A percentile compares a stretch with the other conserved stretches of the same genome.
phyloP scores from a whole-genome alignment of 208 protist genomes.

The Leishmania arabica region DNA sequence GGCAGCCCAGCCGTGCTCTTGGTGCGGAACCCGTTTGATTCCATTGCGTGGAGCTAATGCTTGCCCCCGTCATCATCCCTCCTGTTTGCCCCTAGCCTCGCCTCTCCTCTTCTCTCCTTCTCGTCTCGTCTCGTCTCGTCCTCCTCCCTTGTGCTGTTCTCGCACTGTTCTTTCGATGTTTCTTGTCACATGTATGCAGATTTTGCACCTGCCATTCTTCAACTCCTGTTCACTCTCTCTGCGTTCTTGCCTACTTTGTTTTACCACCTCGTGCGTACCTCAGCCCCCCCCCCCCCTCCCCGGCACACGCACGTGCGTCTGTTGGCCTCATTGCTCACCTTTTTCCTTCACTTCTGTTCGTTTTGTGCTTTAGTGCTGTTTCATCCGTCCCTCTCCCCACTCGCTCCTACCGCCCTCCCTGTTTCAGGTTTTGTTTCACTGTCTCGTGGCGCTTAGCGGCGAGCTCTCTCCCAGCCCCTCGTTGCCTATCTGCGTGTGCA shows the following conservation, averaged over 20 bases:
- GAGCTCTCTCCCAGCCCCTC: not conserved
- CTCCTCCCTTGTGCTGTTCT: not conserved
- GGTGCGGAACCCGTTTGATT: not conserved
- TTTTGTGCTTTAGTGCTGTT: not conserved
- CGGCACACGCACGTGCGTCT: not conserved
- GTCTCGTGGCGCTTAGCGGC: not conserved
- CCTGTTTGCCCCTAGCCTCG: not conserved
- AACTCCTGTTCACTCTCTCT: not conserved
- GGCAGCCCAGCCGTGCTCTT: not conserved
- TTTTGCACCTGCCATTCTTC: not conserved
- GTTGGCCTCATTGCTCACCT: not conserved
- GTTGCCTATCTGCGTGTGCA: conserved; percentile 5
- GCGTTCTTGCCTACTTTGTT: not conserved
- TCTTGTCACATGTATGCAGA: not conserved
- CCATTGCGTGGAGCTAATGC: not conserved
- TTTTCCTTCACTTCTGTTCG: not conserved
- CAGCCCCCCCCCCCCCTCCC: not conserved
- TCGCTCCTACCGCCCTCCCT: not conserved
- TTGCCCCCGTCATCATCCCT: not conserved
- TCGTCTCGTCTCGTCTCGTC: not conserved
- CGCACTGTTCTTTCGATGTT: not conserved
- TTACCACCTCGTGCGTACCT: not conserved
- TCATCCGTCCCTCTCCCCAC: not conserved
- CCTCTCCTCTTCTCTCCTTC: not conserved
- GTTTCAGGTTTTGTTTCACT: not conserved